Evolutionary conservation across 2,329 filamentous ascomycete genomes (phyloP), one percentile per base, ranked within the genome.

Genomic region (Simplicillium aogashimaense): DNA sequence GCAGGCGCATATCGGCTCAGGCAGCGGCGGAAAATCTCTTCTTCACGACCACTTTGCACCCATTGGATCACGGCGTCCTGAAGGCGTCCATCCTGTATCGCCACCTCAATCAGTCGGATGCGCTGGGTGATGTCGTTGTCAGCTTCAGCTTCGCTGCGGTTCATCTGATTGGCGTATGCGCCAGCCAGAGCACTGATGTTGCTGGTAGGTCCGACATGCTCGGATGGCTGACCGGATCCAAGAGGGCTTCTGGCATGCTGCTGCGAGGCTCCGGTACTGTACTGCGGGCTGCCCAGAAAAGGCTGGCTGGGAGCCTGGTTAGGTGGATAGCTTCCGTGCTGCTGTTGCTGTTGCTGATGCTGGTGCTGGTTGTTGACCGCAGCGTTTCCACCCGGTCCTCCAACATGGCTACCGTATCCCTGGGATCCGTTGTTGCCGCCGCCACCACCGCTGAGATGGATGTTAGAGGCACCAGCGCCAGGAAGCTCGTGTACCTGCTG

Each of bases 21-120:
- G 45, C 61, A 62, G 28, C 58, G 59, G 28, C 72, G 66, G 56
- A 82, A 84, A 38, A 83, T 72, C 44, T 79, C 74, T 43, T 78
- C 70, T 53, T 79, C 72, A 29, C 74, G 69, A 13, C 70, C 72
- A 48, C 72, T 72, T 58, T 84, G 79, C 41, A 83, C 72, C 79
- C 79, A 83, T 44, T 74, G 72, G 42, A 83, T 70, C 54, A 81
- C 70, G 33, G 76, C 80, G 39, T 75, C 71, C 51, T 83, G 78
- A 41, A 73, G 71, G 29, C 74, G 71, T 16, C 74, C 75, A 25
- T 73, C 68, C 29, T 71, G 66, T 61, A 92, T 78, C 34, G 78
- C 63, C 37, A 67, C 60, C 37, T 78, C 76, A 43, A 90, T 79
- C 17, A 69, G 63, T 14, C 74, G 68, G 16, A 82, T 69, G 38